Percentiles rank a stretch among this genome's conserved stretches.
These are phyloP conservation scores for Elsinoe fawcettii DNA, from an alignment of 2,329 filamentous ascomycete genomes.

Conservation along the genomic window DNA sequence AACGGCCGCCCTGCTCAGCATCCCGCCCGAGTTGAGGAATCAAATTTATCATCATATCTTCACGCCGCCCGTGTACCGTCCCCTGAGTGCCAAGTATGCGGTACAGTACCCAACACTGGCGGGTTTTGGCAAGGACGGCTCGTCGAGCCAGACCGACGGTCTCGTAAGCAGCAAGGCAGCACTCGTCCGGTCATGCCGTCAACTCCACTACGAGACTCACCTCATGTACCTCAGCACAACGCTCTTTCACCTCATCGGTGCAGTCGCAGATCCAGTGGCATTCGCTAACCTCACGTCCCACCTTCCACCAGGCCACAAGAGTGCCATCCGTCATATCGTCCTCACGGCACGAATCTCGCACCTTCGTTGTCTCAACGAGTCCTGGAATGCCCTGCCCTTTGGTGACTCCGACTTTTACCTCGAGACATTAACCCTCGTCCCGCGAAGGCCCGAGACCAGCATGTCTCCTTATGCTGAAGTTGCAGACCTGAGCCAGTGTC, in stretches of 20 bases:
- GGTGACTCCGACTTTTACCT: slow-evolving; percentile 26
- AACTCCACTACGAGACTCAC: slow-evolving; percentile 16
- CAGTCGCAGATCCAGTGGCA: slow-evolving; percentile 22
- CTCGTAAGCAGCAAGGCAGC: background rate
- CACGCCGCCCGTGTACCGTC: slow-evolving; percentile 6
- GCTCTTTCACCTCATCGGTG: slow-evolving; percentile 25
- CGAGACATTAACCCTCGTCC: slow-evolving; percentile 27
- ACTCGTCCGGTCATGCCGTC: slow-evolving; percentile 14
- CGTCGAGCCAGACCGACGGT: background rate
- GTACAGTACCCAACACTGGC: background rate
- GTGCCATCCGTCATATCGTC: slow-evolving; percentile 27
- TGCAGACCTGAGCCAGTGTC: slow-evolving; percentile 29
- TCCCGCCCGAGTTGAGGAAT: slow-evolving; percentile 18
- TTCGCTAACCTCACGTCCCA: slow-evolving; percentile 24
- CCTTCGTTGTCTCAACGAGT: slow-evolving; percentile 30
- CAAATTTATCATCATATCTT: slow-evolving; percentile 19
- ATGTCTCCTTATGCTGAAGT: slow-evolving; percentile 27
- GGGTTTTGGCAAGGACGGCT: slow-evolving; percentile 1
- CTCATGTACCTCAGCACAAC: slow-evolving; percentile 27
- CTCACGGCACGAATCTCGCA: slow-evolving; percentile 27
- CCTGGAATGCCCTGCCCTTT: slow-evolving; percentile 30
- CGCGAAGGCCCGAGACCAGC: slow-evolving; percentile 26
- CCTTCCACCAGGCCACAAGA: slow-evolving; percentile 21
- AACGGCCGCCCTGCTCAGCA: slow-evolving; percentile 14
- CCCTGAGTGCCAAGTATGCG: background rate